Evolutionary conservation across 768 basidiomycete genomes (phyloP).

Genomic region (Fomitopsis pulvina): DNA sequence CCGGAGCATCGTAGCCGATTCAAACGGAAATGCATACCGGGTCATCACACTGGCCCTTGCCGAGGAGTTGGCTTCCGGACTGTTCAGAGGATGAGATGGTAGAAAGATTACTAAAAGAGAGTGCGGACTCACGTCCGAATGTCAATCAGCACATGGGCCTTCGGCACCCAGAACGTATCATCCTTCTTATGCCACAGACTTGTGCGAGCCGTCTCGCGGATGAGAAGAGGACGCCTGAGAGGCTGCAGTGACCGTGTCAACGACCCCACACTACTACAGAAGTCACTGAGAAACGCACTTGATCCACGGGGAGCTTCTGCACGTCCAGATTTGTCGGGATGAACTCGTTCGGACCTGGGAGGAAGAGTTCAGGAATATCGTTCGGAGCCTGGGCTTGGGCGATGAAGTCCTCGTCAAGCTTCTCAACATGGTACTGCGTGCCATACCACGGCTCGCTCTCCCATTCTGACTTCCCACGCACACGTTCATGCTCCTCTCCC

Average conservation of each 20-base stretch:
- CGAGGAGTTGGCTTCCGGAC: constrained; percentile 52
- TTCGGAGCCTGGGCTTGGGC: constrained; percentile 60
- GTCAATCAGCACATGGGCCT: constrained; percentile 71
- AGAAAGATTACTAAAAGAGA: background rate
- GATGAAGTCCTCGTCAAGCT: constrained; percentile 57
- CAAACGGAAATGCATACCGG: constrained; percentile 32
- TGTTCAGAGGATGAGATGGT: constrained; percentile 20
- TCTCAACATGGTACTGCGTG: constrained; percentile 77
- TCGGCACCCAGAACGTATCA: constrained; percentile 93
- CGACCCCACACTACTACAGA: background rate
- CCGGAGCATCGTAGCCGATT: background rate
- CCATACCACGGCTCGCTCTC: constrained; percentile 87
- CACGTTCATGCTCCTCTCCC: constrained; percentile 50
- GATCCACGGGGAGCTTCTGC: constrained; percentile 58
- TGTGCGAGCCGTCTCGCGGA: constrained; percentile 64
- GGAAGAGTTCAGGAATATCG: constrained; percentile 57
- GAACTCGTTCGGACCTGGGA: constrained; percentile 87
- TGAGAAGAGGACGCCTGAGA: constrained; percentile 63
- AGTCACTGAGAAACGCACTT: constrained; percentile 38
- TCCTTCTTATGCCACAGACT: constrained; percentile 97
- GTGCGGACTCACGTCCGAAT: constrained; percentile 54
- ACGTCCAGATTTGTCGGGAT: constrained; percentile 85
- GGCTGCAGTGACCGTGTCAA: constrained; percentile 42
- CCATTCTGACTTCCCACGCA: constrained; percentile 47
- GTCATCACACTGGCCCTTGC: constrained; percentile 71